Percentiles rank a stretch among this genome's conserved stretches.
Evolutionary conservation across 257 asterid species (phyloP).

Genomic region (Prunella vulgaris): DNA sequence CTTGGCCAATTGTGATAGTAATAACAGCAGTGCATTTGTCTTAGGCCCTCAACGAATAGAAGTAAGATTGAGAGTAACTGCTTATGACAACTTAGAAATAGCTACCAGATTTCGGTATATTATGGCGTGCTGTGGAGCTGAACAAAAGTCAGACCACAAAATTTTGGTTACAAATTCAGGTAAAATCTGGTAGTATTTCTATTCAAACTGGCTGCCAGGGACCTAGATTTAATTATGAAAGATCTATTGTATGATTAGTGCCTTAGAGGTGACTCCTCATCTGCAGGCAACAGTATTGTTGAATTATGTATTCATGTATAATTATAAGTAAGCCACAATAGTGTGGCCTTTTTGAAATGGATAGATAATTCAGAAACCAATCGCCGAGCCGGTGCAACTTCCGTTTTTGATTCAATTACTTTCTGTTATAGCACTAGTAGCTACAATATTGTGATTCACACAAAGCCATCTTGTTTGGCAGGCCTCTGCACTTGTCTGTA

Average conservation of each 20-base stretch:
- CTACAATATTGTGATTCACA: constrained; percentile 2
- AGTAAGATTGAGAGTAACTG: constrained; percentile 13
- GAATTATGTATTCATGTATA: background rate
- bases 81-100: constrained; percentile 9
- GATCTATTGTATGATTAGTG: background rate
- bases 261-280: constrained; percentile 17
- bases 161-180: background rate
- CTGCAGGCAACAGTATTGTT: background rate
- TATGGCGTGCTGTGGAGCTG: constrained; percentile 8
- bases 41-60: background rate
- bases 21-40: constrained; percentile 6
- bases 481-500: constrained; percentile 91
- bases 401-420: background rate
- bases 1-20: no score
- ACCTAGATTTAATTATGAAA: background rate
- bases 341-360: constrained; percentile 4
- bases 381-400: background rate
- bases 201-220: constrained; percentile 2
- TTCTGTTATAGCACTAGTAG: constrained; percentile 3
- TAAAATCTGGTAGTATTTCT: background rate
- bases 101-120: constrained; percentile 12
- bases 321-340: constrained; percentile 8
- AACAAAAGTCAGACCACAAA: constrained; percentile 10
- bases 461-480: constrained; percentile 32
- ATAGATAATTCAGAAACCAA: background rate